Percentiles rank a stretch among this genome's conserved stretches.
Conservation (phyloP, 192 early-diverging fungal species). For the Funneliformis geosporum region DNA sequence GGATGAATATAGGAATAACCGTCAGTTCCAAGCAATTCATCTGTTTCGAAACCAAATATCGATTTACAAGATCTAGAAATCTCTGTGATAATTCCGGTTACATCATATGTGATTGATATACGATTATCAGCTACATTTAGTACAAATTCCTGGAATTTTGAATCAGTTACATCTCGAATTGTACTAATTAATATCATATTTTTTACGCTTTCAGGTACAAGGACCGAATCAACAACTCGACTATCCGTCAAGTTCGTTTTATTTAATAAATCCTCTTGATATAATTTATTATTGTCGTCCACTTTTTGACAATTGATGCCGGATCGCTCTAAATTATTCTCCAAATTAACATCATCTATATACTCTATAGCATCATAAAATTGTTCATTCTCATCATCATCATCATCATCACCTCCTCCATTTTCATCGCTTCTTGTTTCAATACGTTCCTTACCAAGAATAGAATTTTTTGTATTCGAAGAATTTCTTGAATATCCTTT, state of each 20-base stretch:
- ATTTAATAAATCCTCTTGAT: neutral
- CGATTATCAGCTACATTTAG: neutral
- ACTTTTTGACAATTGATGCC: neutral
- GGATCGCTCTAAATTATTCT: neutral
- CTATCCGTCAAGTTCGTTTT: neutral
- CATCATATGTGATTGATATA: neutral
- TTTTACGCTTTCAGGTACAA: neutral
- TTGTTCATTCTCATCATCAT: constrained; percentile 1
- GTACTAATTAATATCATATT: neutral
- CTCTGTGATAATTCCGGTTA: neutral
- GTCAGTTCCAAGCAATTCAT: neutral
- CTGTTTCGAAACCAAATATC: neutral
- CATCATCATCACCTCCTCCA: neutral
- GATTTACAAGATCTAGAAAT: neutral
- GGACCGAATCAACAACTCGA: neutral
- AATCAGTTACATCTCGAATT: neutral
- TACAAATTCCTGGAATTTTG: neutral
- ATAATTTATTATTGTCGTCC: neutral
- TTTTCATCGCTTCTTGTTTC: neutral
- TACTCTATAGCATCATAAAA: neutral
- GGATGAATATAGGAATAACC: constrained; percentile 10
- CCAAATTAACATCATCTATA: neutral
- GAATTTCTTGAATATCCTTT: neutral
- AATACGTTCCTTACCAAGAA: neutral
- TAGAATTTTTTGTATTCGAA: neutral